A percentile compares a stretch with the other conserved stretches of the same genome.
Conservation (phyloP, 345 rosid species). For the Rhodomyrtus tomentosa region DNA sequence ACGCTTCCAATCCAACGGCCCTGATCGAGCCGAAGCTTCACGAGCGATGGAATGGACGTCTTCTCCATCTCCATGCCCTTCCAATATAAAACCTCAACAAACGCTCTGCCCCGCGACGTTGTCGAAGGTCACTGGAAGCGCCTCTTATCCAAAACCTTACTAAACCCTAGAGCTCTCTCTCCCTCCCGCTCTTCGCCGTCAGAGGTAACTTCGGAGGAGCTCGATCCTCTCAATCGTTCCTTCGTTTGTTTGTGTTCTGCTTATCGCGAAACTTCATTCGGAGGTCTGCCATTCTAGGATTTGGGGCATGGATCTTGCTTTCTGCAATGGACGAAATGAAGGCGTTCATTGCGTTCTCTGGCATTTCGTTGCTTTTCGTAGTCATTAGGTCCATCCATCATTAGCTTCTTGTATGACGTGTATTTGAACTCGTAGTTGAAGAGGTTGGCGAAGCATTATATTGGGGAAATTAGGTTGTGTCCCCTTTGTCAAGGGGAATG, state of each 20-base stretch:
- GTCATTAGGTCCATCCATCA: not conserved
- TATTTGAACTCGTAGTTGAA: not conserved
- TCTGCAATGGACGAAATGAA: not conserved
- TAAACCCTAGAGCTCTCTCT: slow-evolving; percentile 10
- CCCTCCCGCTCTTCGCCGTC: not conserved
- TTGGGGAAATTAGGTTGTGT: not conserved
- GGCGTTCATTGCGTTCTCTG: not conserved
- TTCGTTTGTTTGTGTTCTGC: not conserved
- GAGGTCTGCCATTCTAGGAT: not conserved
- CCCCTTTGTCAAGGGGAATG: not conserved
- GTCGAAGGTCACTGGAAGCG: not conserved
- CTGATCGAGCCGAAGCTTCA: not conserved
- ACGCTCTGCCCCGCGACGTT: not conserved
- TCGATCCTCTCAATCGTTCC: not conserved
- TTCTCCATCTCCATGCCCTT: not conserved
- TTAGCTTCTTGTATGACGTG: not conserved
- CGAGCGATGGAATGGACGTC: not conserved
- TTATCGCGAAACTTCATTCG: not conserved
- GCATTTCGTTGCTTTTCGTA: not conserved
- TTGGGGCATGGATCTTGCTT: not conserved
- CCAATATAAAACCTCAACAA: not conserved
- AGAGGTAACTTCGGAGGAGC: not conserved
- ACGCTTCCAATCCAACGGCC: not conserved
- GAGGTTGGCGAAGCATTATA: not conserved
- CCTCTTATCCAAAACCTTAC: slow-evolving; percentile 5